Evolutionary conservation across 768 basidiomycete genomes (phyloP).

Genomic region (Scleroderma citrinum): DNA sequence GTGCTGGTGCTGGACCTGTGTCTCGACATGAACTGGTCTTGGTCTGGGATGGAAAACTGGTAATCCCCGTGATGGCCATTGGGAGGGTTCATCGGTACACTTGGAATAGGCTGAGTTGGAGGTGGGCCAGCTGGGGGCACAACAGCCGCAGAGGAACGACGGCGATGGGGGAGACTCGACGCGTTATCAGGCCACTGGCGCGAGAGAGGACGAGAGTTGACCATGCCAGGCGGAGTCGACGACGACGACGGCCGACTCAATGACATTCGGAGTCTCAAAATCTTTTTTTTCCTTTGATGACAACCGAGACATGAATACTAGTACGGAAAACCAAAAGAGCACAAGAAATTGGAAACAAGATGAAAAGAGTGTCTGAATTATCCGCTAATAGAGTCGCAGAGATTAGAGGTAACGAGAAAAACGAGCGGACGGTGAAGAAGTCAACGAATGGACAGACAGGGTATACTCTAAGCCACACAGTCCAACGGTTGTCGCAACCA

Average conservation of each 20-base stretch:
- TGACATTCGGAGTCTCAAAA: background rate
- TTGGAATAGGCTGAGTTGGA: constrained; percentile 70
- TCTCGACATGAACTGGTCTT: constrained; percentile 23
- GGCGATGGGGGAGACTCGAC: constrained; percentile 37
- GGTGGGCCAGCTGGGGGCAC: constrained; percentile 65
- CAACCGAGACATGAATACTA: constrained; percentile 14
- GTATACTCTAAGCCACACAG: constrained; percentile 29
- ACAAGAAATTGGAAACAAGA: background rate
- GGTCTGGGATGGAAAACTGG: constrained; percentile 22
- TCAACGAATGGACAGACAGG: constrained; percentile 11
- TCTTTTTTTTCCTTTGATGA: constrained; percentile 15
- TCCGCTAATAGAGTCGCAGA: constrained; percentile 30
- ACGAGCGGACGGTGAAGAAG: constrained; percentile 21
- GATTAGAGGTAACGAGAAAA: constrained; percentile 27
- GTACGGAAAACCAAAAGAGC: constrained; percentile 22
- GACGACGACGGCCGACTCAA: background rate
- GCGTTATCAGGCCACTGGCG: constrained; percentile 31
- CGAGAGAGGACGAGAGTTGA: constrained; percentile 25
- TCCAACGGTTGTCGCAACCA: constrained; percentile 17
- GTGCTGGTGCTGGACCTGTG: constrained; percentile 33
- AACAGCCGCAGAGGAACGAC: constrained; percentile 64
- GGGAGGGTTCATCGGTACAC: constrained; percentile 39
- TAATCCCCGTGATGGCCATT: constrained; percentile 12
- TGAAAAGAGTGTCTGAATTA: constrained; percentile 34
- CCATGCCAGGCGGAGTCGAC: constrained; percentile 16